Conservation (phyloP, 148 eudicot genomes). For the Persicaria tinctoria region DNA sequence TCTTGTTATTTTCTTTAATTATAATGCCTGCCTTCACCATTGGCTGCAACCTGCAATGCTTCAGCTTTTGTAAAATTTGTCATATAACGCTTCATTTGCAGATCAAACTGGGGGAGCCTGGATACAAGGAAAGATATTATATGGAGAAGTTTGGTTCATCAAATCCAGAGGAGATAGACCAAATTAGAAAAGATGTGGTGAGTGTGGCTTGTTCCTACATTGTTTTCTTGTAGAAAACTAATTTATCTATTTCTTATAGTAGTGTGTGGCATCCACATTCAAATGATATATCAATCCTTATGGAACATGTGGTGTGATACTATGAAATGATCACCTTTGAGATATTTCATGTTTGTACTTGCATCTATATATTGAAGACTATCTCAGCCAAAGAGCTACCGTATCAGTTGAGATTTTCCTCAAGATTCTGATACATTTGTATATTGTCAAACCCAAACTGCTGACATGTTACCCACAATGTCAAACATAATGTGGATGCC, state of each 20-base stretch:
- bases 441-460: not conserved
- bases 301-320: not conserved
- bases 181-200: constrained; percentile 62
- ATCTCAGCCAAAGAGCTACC: not conserved
- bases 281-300: not conserved
- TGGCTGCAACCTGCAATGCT: not conserved
- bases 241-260: not conserved
- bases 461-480: not conserved
- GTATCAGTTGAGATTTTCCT: not conserved
- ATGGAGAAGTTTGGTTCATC: constrained; percentile 71
- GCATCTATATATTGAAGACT: not conserved
- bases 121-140: constrained; percentile 91
- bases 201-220: constrained; percentile 20
- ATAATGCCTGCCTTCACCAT: not conserved
- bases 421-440: not conserved
- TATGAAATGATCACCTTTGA: not conserved
- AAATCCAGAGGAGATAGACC: constrained; percentile 49
- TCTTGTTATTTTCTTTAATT: not conserved
- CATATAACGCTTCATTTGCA: constrained; percentile 22
- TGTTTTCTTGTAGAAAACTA: not conserved
- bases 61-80: not conserved
- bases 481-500: not conserved
- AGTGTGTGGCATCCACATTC: not conserved
- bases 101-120: constrained; percentile 94
- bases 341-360: not conserved